phyloP scores from a whole-genome alignment of 2,329 filamentous ascomycete genomes.

The Sporothrix dimorphospora region DNA sequence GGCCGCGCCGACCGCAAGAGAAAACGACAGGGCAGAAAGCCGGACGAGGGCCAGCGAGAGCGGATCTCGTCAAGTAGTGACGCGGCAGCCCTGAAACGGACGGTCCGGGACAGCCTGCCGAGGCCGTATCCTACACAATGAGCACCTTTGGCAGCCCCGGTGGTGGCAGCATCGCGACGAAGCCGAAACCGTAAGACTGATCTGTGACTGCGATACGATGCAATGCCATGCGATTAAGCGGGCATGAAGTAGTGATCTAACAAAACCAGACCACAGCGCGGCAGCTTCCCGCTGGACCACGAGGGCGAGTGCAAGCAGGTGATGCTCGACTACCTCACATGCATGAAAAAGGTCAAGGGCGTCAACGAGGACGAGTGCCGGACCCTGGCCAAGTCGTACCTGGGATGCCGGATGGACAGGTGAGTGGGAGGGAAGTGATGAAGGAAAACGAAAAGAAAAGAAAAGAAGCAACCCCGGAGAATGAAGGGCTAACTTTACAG shows the following conservation, averaged over 20 bases:
- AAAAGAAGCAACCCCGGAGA: no score
- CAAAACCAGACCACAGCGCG: slow-evolving; percentile 73
- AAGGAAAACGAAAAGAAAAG: no score
- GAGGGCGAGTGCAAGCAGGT: slow-evolving; percentile 93
- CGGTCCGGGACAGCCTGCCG: not conserved
- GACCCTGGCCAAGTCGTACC: slow-evolving; percentile 81
- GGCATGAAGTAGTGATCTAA: not conserved
- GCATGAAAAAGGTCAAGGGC: slow-evolving; percentile 81
- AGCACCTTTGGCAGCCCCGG: slow-evolving; percentile 39
- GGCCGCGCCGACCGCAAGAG: not conserved
- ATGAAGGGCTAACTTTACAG: slow-evolving; percentile 47
- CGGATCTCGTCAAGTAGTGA: not conserved
- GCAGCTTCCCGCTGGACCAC: slow-evolving; percentile 95
- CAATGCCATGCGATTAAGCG: not conserved
- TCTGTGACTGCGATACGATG: no score
- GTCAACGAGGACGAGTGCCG: slow-evolving; percentile 87
- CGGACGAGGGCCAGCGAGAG: not conserved
- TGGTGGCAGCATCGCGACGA: slow-evolving; percentile 35
- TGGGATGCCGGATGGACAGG: slow-evolving; percentile 93
- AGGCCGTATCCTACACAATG: slow-evolving; percentile 30
- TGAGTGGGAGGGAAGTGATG: slow-evolving; percentile 54
- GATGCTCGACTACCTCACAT: slow-evolving; percentile 83
- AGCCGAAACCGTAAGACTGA: slow-evolving; percentile 42
- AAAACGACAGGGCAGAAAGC: not conserved
- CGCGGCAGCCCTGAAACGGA: not conserved